Evolutionary conservation across 2,329 filamentous ascomycete genomes (phyloP).

Genomic region (Penicillium sp.): DNA sequence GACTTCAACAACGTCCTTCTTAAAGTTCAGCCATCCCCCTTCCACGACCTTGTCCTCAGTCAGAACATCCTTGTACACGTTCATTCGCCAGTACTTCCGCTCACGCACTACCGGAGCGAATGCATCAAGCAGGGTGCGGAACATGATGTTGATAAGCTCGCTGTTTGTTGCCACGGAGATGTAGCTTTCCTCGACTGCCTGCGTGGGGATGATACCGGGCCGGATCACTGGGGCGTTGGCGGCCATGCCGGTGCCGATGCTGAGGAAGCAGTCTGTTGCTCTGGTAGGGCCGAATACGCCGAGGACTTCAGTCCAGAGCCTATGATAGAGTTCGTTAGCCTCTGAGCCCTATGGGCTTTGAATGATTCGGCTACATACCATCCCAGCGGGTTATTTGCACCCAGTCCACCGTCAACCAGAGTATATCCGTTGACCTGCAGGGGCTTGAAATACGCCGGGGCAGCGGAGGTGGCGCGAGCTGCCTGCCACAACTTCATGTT

Average conservation of each 20-base stretch:
- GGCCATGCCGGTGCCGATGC: constrained; percentile 2
- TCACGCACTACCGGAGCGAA: neutral
- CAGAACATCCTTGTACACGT: constrained; percentile 1
- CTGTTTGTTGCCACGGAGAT: neutral
- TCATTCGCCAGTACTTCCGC: constrained; percentile 4
- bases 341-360: neutral
- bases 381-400: constrained; percentile 47
- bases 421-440: constrained; percentile 38
- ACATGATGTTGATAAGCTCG: constrained; percentile 3
- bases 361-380: neutral
- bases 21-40: neutral
- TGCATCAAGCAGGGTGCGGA: constrained; percentile 1
- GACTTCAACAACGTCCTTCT: neutral
- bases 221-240: neutral
- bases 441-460: constrained; percentile 42
- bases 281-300: constrained; percentile 1
- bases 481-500: constrained; percentile 42
- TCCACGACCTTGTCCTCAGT: neutral
- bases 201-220: neutral
- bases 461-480: constrained; percentile 47
- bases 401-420: constrained; percentile 49
- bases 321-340: neutral
- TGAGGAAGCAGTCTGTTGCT: constrained; percentile 4
- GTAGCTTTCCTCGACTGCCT: neutral
- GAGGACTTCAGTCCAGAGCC: constrained; percentile 6